A percentile compares a stretch with the other conserved stretches of the same genome.
Evolutionary conservation across 495 filamentous ascomycete genomes (phyloP).

Genomic region (Oidiodendron maius): DNA sequence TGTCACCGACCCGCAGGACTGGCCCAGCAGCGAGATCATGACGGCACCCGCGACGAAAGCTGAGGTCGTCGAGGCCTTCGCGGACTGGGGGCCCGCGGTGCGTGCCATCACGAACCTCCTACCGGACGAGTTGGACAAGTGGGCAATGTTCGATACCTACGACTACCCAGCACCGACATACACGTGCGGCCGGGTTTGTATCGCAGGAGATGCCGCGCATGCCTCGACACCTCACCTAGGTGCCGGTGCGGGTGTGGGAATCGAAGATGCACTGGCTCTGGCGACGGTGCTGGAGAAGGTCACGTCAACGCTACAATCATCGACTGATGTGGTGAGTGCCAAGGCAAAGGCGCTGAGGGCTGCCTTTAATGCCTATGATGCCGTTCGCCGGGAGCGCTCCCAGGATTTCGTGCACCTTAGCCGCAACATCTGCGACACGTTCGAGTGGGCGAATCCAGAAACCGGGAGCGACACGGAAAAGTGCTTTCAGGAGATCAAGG

Average conservation of each 20-base stretch:
- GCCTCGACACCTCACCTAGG: constrained; percentile 36
- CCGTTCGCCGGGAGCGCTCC: constrained; percentile 17
- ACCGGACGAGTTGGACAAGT: constrained; percentile 12
- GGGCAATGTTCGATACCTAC: constrained; percentile 33
- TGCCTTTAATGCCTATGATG: constrained; percentile 11
- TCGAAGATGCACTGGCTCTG: constrained; percentile 16
- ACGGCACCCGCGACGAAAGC: constrained; percentile 18
- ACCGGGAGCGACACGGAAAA: constrained; percentile 23
- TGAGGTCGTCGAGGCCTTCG: constrained; percentile 23
- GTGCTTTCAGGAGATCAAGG: constrained; percentile 25
- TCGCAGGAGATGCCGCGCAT: constrained; percentile 39
- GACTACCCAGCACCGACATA: constrained; percentile 30
- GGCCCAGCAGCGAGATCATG: constrained; percentile 25
- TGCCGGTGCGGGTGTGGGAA: constrained; percentile 27
- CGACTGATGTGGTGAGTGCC: not conserved
- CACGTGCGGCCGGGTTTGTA: constrained; percentile 19
- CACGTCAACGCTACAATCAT: not conserved
- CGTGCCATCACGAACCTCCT: constrained; percentile 4
- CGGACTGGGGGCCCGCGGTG: not conserved
- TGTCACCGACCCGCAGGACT: constrained; percentile 30
- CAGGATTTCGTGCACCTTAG: constrained; percentile 33
- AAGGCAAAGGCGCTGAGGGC: not conserved
- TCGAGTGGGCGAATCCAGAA: constrained; percentile 27
- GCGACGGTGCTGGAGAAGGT: not conserved
- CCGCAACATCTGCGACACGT: constrained; percentile 22